Evolutionary conservation across 2,329 filamentous ascomycete genomes (phyloP).

Genomic region (Aspergillus sp.): DNA sequence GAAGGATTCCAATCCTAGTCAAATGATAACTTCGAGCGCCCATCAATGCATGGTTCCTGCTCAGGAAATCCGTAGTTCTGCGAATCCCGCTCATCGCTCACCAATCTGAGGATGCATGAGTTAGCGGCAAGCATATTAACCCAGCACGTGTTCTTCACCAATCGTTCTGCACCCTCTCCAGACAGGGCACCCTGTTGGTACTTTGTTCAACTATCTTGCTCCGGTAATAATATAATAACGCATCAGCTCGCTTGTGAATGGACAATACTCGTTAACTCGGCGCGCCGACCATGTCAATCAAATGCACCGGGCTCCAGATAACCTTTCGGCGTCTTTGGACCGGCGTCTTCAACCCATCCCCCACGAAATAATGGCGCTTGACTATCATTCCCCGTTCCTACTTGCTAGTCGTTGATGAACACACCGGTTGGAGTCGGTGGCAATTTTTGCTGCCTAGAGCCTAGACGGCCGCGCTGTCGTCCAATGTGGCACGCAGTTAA

Average conservation of each 20-base stretch:
- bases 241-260: neutral
- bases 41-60: constrained; percentile 5
- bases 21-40: neutral
- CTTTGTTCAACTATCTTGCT: neutral
- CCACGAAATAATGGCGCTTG: neutral
- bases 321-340: neutral
- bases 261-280: neutral
- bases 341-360: neutral
- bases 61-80: neutral
- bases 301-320: neutral
- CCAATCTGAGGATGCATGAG: neutral
- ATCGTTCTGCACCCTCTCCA: neutral
- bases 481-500: neutral
- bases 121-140: neutral
- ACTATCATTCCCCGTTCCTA: constrained; percentile 1
- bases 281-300: neutral
- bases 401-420: neutral
- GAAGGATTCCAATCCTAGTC: constrained; percentile 8
- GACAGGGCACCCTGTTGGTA: neutral
- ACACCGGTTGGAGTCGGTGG: neutral
- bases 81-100: neutral
- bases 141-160: neutral
- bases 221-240: neutral
- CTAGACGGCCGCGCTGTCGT: neutral
- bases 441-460: neutral